Evolutionary conservation across 2,329 filamentous ascomycete genomes (phyloP).

Genomic region (Venturia pyrina): DNA sequence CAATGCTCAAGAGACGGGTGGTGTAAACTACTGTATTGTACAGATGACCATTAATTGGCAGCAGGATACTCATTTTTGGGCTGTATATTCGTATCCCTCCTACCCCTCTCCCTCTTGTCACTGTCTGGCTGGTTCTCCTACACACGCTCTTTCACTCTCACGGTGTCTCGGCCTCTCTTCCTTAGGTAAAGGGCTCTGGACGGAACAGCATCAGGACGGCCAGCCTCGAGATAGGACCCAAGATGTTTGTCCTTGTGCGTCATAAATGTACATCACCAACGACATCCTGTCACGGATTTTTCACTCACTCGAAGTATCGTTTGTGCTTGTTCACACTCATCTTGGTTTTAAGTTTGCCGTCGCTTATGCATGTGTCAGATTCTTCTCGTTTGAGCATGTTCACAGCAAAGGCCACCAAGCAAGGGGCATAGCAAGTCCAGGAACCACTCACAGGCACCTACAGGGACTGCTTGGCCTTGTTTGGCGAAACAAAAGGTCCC

Average conservation of each 20-base stretch:
- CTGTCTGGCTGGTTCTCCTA: not conserved
- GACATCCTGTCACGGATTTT: not conserved
- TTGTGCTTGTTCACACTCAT: not conserved
- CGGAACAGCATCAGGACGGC: not conserved
- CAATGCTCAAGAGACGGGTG: not conserved
- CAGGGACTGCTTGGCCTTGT: not conserved
- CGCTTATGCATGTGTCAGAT: not conserved
- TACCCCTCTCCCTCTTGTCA: not conserved
- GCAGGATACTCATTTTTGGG: no score
- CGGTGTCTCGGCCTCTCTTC: not conserved
- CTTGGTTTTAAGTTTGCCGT: no score
- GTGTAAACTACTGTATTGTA: not conserved
- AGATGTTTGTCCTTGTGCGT: no score
- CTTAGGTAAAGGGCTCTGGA: not conserved
- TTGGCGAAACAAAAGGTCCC: not conserved
- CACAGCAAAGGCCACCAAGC: not conserved
- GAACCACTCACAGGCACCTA: not conserved
- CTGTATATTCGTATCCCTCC: not conserved
- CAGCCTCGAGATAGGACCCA: not conserved
- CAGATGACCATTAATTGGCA: not conserved
- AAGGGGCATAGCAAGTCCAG: not conserved
- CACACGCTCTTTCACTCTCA: not conserved
- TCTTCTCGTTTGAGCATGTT: not conserved
- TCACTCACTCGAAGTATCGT: not conserved
- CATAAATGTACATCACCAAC: no score